A percentile compares a stretch with the other conserved stretches of the same genome.
These are phyloP conservation scores for Draba incana DNA, from an alignment of 345 rosid species.

Conservation along the genomic window DNA sequence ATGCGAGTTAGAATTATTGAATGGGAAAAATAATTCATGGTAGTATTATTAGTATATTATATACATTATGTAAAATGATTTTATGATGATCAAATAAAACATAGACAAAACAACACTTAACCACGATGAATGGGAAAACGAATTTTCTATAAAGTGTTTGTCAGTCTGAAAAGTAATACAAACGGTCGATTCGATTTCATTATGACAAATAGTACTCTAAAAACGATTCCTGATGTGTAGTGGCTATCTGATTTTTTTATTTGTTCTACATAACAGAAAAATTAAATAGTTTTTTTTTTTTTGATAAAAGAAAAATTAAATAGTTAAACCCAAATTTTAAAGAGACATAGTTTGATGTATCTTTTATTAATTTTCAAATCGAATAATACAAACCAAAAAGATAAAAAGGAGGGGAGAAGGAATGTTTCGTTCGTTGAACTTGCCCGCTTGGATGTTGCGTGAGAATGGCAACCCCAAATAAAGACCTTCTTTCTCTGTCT, in stretches of 20 bases:
- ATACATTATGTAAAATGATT: background rate
- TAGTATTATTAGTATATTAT: constrained; percentile 1
- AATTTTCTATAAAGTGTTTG: constrained; percentile 13
- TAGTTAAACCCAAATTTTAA: background rate
- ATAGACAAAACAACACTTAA: constrained; percentile 34
- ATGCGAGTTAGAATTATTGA: constrained; percentile 15
- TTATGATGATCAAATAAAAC: constrained; percentile 12
- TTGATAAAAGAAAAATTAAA: background rate
- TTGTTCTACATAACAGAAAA: background rate
- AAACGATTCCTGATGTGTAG: constrained; percentile 10
- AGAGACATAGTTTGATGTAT: background rate
- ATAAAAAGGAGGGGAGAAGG: background rate
- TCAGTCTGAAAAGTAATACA: constrained; percentile 26
- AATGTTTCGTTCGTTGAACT: constrained; percentile 32
- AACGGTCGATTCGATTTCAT: constrained; percentile 15
- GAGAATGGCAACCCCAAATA: constrained; percentile 13
- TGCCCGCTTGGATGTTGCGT: constrained; percentile 31
- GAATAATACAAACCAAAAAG: constrained; percentile 12
- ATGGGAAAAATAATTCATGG: background rate
- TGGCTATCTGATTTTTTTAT: background rate
- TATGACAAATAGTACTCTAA: constrained; percentile 11
- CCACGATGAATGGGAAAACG: constrained; percentile 11
- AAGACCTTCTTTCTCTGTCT: background rate
- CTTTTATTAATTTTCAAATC: background rate
- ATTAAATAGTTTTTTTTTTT: background rate